Conservation (phyloP, 257 asterid species). For the Hygrophila difformis region DNA sequence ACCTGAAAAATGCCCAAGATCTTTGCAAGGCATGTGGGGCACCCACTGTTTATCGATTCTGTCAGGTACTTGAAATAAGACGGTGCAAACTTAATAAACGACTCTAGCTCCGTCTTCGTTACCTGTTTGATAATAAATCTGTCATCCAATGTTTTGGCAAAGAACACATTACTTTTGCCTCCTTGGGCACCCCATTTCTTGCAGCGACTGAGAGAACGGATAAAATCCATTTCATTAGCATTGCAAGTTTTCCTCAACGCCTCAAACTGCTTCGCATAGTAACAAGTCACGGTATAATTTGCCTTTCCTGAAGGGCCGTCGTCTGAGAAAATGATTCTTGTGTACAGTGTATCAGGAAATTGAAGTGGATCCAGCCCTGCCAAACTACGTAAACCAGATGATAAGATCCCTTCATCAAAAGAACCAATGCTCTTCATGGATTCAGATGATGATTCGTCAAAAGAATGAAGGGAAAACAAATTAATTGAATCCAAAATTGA, state of each 20-base stretch:
- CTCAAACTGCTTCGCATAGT: slow-evolving; percentile 75
- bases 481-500: slow-evolving; percentile 33
- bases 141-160: slow-evolving; percentile 85
- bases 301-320: slow-evolving; percentile 71
- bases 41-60: slow-evolving; percentile 43
- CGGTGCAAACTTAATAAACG: slow-evolving; percentile 61
- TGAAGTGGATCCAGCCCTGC: slow-evolving; percentile 51
- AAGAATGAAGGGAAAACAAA: slow-evolving; percentile 43
- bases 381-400: slow-evolving; percentile 48
- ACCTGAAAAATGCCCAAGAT: slow-evolving; percentile 87
- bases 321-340: slow-evolving; percentile 51
- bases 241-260: slow-evolving; percentile 77
- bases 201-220: slow-evolving; percentile 88
- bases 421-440: slow-evolving; percentile 57
- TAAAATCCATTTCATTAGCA: slow-evolving; percentile 74
- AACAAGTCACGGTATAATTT: slow-evolving; percentile 67
- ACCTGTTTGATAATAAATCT: slow-evolving; percentile 77
- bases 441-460: slow-evolving; percentile 54
- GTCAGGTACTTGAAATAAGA: slow-evolving; percentile 63
- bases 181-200: slow-evolving; percentile 99
- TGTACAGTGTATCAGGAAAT: slow-evolving; percentile 54
- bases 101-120: slow-evolving; percentile 70
- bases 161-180: slow-evolving; percentile 93
- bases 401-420: slow-evolving; percentile 51
- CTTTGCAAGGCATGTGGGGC: slow-evolving; percentile 81